phyloP scores from a whole-genome alignment of 345 rosid genomes.

The Corymbia maculata region DNA sequence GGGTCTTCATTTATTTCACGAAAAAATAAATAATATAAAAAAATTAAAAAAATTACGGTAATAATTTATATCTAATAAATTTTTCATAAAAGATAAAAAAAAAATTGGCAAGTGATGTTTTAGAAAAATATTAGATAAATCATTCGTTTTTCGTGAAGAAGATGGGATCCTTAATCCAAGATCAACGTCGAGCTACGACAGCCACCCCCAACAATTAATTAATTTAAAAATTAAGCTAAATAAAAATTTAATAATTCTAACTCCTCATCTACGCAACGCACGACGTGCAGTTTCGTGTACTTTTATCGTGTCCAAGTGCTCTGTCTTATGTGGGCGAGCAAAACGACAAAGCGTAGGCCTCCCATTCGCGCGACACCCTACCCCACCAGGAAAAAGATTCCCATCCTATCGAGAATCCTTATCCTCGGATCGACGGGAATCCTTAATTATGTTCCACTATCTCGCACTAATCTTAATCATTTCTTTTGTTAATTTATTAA shows the following conservation, averaged over 20 bases:
- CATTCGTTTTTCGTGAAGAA: not conserved
- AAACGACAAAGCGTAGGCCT: not conserved
- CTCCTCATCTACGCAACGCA: not conserved
- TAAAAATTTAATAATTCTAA: not conserved
- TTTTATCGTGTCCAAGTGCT: not conserved
- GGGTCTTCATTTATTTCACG: too few relatives aligned
- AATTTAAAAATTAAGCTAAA: not conserved
- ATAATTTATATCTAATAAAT: not conserved
- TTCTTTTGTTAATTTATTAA: not conserved
- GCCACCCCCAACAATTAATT: not conserved
- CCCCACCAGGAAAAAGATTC: not conserved
- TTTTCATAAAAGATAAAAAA: not conserved
- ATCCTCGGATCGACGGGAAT: not conserved
- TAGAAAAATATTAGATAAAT: too few relatives aligned
- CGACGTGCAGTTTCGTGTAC: not conserved
- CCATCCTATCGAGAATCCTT: not conserved
- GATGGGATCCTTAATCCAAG: fast-evolving
- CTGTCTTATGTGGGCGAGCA: not conserved
- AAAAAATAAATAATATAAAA: too few relatives aligned
- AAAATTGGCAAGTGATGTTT: too few relatives aligned
- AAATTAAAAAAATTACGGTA: not conserved
- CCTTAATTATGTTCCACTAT: not conserved
- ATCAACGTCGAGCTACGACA: not conserved
- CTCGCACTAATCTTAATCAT: not conserved
- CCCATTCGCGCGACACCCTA: not conserved